Evolutionary conservation across 441 rosid species (phyloP), one percentile per base, ranked within the genome.

Genomic region (Erodium chrysanthum): DNA sequence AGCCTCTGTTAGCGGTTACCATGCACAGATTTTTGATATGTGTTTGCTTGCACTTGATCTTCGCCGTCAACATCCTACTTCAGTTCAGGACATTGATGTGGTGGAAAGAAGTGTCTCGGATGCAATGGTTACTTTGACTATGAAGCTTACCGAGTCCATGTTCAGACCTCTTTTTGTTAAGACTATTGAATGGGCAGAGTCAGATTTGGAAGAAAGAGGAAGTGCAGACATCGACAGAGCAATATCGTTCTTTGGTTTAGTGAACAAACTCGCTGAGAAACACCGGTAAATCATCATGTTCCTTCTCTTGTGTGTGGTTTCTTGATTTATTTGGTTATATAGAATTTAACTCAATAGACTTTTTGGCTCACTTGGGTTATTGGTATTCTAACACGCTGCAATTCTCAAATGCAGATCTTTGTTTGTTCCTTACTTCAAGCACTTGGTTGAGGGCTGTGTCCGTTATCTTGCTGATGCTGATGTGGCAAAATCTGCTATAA

Each of bases 111-210:
- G 86, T 71, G 85, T 95, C 14, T 77, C 86, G 64, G 81, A 68
- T 66, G 82, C 95, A 54, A 76, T 86, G 68, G 68, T 86, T 71
- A 69, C 87, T 33, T 83, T 95, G 76, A 90, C 96, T 46, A 95
- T 88, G 93, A 95, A 90, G 76, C 95, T 95, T 65, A 95, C 97
- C 0, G 99, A 95, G 81, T 81, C 83, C 5, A 90, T 88, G 95
- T 95, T 95, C 81, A 92, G 78, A 75, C 99, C 99, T 10, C 96
- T 95, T 70, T 92, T 95, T 70, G 76, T 92, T 48, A 84, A 74
- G 75, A 84, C 86, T 70, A 80, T 95, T 70, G 96, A 85, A 73
- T 95, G 99, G 99, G 90, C 85, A 27, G 97, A 90, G 78, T 79
- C 88, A 1, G 82, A 79, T 66, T 71, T 76, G 66, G 92, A 83